Conservation (phyloP, 306 rosid species). For the Cucumis hystrix region DNA sequence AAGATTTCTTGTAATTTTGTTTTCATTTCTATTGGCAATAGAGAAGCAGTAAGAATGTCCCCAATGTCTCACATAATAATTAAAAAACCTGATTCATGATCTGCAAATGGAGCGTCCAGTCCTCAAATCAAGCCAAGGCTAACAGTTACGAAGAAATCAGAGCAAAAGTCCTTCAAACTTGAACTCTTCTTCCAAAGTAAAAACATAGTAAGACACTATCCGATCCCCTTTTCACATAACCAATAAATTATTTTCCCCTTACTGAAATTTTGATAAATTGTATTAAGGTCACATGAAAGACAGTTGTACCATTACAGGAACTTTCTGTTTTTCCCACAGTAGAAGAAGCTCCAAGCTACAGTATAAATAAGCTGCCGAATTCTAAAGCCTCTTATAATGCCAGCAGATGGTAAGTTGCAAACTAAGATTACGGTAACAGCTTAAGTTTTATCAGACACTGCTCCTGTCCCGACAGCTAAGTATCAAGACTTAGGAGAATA, state of each 20-base stretch:
- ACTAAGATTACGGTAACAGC: not conserved
- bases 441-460: not conserved
- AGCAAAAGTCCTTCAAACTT: not conserved
- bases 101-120: not conserved
- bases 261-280: not conserved
- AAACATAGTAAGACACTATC: not conserved
- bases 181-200: not conserved
- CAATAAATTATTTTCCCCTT: not conserved
- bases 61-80: not conserved
- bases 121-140: not conserved
- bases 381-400: not conserved
- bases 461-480: not conserved
- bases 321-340: not conserved
- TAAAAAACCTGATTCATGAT: not conserved
- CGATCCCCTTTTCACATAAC: not conserved
- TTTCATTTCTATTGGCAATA: not conserved
- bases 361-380: not conserved
- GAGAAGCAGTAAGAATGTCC: not conserved
- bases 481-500: not conserved
- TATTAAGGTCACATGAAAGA: not conserved
- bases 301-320: not conserved
- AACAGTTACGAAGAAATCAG: not conserved
- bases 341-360: not conserved
- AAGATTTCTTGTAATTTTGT: not conserved
- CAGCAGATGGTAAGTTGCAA: not conserved